A percentile compares a stretch with the other conserved stretches of the same genome.
These are phyloP conservation scores for Dicorynia guianensis DNA, from an alignment of 306 rosid species.

Conservation along the genomic window DNA sequence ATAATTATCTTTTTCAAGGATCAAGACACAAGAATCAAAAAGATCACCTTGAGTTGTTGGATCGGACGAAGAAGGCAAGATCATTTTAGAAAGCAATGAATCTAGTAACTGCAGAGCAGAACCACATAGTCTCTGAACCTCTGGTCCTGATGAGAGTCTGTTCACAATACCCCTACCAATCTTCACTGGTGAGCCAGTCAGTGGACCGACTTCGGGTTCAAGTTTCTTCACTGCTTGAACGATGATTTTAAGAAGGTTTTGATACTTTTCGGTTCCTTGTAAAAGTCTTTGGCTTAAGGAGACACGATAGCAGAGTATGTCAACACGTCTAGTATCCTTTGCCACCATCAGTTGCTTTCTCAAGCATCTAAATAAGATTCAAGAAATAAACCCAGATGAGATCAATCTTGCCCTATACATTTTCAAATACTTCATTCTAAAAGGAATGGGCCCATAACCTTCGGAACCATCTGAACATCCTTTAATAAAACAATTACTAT, in stretches of 20 bases:
- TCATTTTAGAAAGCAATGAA: slow-evolving; percentile 52
- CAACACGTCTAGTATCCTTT: slow-evolving; percentile 91
- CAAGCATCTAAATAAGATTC: slow-evolving; percentile 68
- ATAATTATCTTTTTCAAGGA: slow-evolving; percentile 30
- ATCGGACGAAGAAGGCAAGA: slow-evolving; percentile 41
- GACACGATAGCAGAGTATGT: slow-evolving; percentile 88
- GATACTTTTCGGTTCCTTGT: slow-evolving; percentile 70
- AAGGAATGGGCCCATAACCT: slow-evolving; percentile 1
- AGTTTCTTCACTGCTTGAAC: slow-evolving; percentile 83
- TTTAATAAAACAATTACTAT: slow-evolving; percentile 26
- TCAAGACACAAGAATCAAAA: not conserved
- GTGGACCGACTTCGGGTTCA: slow-evolving; percentile 88
- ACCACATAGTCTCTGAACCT: slow-evolving; percentile 87
- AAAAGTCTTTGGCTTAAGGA: slow-evolving; percentile 87
- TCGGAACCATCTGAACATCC: slow-evolving; percentile 33
- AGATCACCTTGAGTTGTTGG: slow-evolving; percentile 62
- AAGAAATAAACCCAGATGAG: slow-evolving; percentile 42
- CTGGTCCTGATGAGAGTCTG: slow-evolving; percentile 98
- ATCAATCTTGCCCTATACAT: slow-evolving; percentile 33
- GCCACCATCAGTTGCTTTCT: slow-evolving; percentile 81
- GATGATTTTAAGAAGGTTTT: slow-evolving; percentile 64
- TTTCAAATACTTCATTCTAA: slow-evolving; percentile 28
- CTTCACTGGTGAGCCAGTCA: slow-evolving; percentile 78
- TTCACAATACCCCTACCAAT: slow-evolving; percentile 96
- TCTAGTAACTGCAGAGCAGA: slow-evolving; percentile 79